A percentile compares a stretch with the other conserved stretches of the same genome.
phyloP scores from a whole-genome alignment of 352 stramenopile genomes.

The Pythium guiyangense region DNA sequence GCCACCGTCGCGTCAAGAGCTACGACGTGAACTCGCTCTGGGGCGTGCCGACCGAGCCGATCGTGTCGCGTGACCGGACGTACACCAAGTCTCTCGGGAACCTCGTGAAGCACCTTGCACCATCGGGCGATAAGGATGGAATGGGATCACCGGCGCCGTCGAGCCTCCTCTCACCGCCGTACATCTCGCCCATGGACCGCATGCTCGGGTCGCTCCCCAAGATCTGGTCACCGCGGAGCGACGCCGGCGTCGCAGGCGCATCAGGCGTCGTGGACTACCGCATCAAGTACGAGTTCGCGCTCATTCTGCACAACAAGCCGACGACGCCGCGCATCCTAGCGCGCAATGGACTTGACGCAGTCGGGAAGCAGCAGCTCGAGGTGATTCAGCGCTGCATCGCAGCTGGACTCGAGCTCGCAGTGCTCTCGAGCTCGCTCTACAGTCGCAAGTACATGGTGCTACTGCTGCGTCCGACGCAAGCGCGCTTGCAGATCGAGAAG shows the following conservation, averaged over 20 bases:
- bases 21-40: conserved; percentile 31
- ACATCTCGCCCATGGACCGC: conserved; percentile 37
- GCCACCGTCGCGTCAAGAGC: conserved; percentile 48
- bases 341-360: conserved; percentile 64
- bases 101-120: conserved; percentile 74
- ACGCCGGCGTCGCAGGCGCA: conserved; percentile 25
- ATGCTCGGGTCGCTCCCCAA: conserved; percentile 42
- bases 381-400: conserved; percentile 73
- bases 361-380: conserved; percentile 70
- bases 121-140: conserved; percentile 27
- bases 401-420: conserved; percentile 68
- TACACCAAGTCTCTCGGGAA: conserved; percentile 81
- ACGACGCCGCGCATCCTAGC: conserved; percentile 71
- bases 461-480: conserved; percentile 55
- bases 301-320: conserved; percentile 81
- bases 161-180: conserved; percentile 26
- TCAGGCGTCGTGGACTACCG: conserved; percentile 38
- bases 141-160: conserved; percentile 9
- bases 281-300: conserved; percentile 83
- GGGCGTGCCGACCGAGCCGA: conserved; percentile 15
- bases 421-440: conserved; percentile 78
- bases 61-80: conserved; percentile 37
- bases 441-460: conserved; percentile 81
- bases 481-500: conserved; percentile 73
- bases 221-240: conserved; percentile 68